Evolutionary conservation across 2,329 filamentous ascomycete genomes (phyloP), one percentile per base, ranked within the genome.

Genomic region (Ophiosphaerella korrae): DNA sequence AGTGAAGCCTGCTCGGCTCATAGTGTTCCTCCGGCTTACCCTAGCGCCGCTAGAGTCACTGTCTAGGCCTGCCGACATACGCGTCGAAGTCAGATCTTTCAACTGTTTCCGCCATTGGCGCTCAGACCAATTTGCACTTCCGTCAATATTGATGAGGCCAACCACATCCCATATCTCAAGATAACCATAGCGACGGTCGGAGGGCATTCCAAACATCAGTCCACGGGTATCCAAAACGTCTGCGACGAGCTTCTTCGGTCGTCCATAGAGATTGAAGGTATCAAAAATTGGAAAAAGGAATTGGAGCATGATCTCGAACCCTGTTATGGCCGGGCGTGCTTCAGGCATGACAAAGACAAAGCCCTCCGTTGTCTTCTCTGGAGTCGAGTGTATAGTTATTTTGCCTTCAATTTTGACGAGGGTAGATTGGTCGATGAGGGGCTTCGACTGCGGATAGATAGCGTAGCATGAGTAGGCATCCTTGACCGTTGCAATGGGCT

Each of bases 281-380:
- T 99, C 94, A 80, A 90, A 99, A 0, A 92, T 90, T 0, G 94
- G 94, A 71, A 99, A 95, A 11, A 99, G 80, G 77, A 90, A 97
- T 39, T 91, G 85, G 31, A 99, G 80, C 81, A 99, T 88, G 81
- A 95, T 97, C 73, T 97, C 94, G 62, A 97, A 96, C 0, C 94
- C 94, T 47, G 86, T 89, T 11, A 99, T 89, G 14, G 91, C 92
- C n/a, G 93, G 88, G 66, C 90, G 91, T 1, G 88, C 84, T 73
- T 99, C 94, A 3, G 94, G 94, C 92, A 99, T 97, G 61, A 97
- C 87, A 68, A 99, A 99, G 4, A 99, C 90, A 64, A 97, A 97
- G 0, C 94, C 94, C 71, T 99, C 94, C 0, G 88, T 89, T 2
- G 86, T 85, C 0, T 88, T 87, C 21, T 90, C 86, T 7, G 89